A percentile compares a stretch with the other conserved stretches of the same genome.
These are phyloP conservation scores for Dactylella cylindrospora DNA, from an alignment of 2,329 filamentous ascomycete genomes.

Conservation along the genomic window DNA sequence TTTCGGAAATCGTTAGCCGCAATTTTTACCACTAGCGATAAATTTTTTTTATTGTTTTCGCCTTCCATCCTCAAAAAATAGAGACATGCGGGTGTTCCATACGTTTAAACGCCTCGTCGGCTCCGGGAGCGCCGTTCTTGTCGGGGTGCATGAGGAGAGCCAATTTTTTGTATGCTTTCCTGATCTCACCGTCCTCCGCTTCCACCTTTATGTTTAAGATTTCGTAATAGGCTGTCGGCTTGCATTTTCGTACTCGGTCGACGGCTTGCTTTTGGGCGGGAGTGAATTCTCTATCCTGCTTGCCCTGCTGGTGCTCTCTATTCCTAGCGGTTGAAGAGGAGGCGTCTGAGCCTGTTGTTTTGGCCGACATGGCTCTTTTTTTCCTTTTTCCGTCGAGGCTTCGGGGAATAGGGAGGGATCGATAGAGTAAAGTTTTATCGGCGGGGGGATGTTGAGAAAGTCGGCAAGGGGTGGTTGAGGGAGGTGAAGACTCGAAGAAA, in stretches of 20 bases:
- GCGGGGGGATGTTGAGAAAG: too few species aligned
- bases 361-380: constrained; percentile 42
- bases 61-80: background rate
- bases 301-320: constrained; percentile 74
- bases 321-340: constrained; percentile 48
- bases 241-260: constrained; percentile 80
- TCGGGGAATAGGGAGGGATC: too few species aligned
- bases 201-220: constrained; percentile 75
- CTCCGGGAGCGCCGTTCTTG: constrained; percentile 94
- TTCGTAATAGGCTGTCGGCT: constrained; percentile 88
- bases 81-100: constrained; percentile 48
- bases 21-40: constrained; percentile 54
- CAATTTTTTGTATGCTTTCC: constrained; percentile 95
- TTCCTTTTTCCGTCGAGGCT: too few species aligned
- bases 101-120: constrained; percentile 97
- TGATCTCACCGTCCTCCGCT: constrained; percentile 78
- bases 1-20: background rate
- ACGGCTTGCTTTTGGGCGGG: constrained; percentile 89
- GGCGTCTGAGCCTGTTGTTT: constrained; percentile 32
- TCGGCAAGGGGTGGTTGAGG: too few species aligned
- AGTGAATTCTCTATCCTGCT: constrained; percentile 76
- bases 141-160: constrained; percentile 94
- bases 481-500: too few species aligned
- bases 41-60: constrained; percentile 25
- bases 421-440: too few species aligned